Evolutionary conservation across 768 basidiomycete species (phyloP).

Genomic region (Tricholoma flavovirens): DNA sequence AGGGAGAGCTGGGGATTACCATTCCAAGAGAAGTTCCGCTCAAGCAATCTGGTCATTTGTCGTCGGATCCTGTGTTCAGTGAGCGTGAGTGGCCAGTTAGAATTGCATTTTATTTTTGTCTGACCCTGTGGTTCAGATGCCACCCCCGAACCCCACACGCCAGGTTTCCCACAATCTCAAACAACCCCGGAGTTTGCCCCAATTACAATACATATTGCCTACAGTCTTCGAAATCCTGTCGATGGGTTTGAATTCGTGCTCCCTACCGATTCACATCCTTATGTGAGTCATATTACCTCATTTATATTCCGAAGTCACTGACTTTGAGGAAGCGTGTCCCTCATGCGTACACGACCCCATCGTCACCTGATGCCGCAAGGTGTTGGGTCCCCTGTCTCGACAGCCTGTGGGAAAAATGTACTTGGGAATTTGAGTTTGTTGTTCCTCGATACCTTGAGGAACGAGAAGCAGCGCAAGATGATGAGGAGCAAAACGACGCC

Average conservation of each 20-base stretch:
- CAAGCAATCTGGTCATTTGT: constrained; percentile 49
- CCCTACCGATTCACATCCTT: constrained; percentile 77
- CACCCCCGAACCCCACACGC: constrained; percentile 82
- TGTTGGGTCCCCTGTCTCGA: constrained; percentile 99
- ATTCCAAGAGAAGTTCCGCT: constrained; percentile 70
- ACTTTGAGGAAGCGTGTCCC: constrained; percentile 66
- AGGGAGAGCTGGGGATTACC: constrained; percentile 90
- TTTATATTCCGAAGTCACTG: constrained; percentile 6
- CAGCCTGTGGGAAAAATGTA: constrained; percentile 91
- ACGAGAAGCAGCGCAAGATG: constrained; percentile 35
- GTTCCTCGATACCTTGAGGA: constrained; percentile 83
- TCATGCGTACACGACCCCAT: constrained; percentile 86
- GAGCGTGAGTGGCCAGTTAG: constrained; percentile 43
- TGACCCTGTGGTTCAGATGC: constrained; percentile 38
- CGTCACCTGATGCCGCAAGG: constrained; percentile 85
- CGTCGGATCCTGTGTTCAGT: constrained; percentile 38
- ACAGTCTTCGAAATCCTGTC: constrained; percentile 75
- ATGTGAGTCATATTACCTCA: constrained; percentile 46
- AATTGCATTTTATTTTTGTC: background rate
- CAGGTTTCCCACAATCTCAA: constrained; percentile 30
- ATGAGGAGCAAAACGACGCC: constrained; percentile 53
- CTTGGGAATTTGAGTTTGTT: constrained; percentile 97
- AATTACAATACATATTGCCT: constrained; percentile 70
- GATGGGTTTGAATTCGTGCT: constrained; percentile 84
- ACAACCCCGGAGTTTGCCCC: constrained; percentile 63